Conservation (phyloP, 768 basidiomycete species). For the Mycena maculata region DNA sequence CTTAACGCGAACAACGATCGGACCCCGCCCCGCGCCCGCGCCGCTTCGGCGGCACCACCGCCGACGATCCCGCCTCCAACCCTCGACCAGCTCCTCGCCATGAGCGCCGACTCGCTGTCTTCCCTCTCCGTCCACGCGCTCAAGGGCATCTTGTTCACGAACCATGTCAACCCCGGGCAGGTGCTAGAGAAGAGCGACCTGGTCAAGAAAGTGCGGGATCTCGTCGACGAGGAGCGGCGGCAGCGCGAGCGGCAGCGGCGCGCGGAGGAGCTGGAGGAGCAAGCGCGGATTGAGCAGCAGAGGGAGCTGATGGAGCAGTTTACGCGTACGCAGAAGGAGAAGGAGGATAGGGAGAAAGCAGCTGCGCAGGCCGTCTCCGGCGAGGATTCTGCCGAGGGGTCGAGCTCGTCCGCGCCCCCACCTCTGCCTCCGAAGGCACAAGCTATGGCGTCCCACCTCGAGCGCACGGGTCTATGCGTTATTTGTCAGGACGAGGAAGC, state of each 20-base stretch:
- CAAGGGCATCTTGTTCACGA: slow-evolving; percentile 83
- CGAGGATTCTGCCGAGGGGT: slow-evolving; percentile 34
- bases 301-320: slow-evolving; percentile 50
- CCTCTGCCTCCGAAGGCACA: slow-evolving; percentile 52
- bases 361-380: slow-evolving; percentile 31
- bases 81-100: slow-evolving; percentile 74
- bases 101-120: slow-evolving; percentile 67
- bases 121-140: slow-evolving; percentile 76
- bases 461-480: slow-evolving; percentile 85
- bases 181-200: slow-evolving; percentile 90
- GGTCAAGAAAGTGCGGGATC: slow-evolving; percentile 72
- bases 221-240: slow-evolving; percentile 73
- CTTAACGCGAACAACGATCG: slow-evolving; percentile 27
- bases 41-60: slow-evolving; percentile 52
- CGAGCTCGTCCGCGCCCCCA: slow-evolving; percentile 42
- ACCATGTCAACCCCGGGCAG: slow-evolving; percentile 82
- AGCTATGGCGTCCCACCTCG: slow-evolving; percentile 56
- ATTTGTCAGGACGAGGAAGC: slow-evolving; percentile 96
- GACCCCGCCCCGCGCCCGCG: slow-evolving; percentile 53
- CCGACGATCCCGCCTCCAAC: slow-evolving; percentile 62
- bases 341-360: slow-evolving; percentile 44
- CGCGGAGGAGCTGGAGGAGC: slow-evolving; percentile 59
- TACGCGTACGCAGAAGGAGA: slow-evolving; percentile 44
- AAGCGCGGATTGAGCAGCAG: slow-evolving; percentile 53
- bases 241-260: slow-evolving; percentile 62